phyloP scores from a whole-genome alignment of 169 alveolate species.

The Babesia ovata region DNA sequence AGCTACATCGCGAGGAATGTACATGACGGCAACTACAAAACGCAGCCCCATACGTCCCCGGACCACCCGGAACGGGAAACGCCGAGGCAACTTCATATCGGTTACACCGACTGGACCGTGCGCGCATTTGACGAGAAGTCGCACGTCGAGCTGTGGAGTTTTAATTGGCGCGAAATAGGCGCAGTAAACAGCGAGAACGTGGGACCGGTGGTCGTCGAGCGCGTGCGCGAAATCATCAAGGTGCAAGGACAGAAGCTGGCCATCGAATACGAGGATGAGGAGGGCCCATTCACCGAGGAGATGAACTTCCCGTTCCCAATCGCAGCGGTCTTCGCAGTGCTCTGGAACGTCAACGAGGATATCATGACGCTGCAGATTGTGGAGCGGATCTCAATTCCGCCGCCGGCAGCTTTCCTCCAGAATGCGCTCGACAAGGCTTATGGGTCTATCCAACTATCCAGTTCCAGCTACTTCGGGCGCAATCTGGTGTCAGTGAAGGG shows the following conservation, averaged over 20 bases:
- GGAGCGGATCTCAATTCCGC: conserved; percentile 55
- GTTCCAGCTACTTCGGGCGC: conserved; percentile 39
- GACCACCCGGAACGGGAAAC: not conserved
- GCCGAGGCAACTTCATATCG: conserved; percentile 53
- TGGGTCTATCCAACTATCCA: conserved; percentile 13
- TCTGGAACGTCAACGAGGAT: conserved; percentile 21
- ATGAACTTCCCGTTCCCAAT: conserved; percentile 60
- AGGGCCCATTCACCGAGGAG: not conserved
- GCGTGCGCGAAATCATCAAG: conserved; percentile 15
- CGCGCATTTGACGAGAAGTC: conserved; percentile 54
- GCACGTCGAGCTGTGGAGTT: conserved; percentile 64
- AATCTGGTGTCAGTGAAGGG: conserved; percentile 35
- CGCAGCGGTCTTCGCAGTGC: conserved; percentile 55
- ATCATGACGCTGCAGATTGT: conserved; percentile 55
- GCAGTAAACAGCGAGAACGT: conserved; percentile 42
- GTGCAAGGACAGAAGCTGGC: conserved; percentile 25
- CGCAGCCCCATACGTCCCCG: not conserved
- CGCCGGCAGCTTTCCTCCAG: conserved; percentile 56
- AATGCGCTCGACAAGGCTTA: conserved; percentile 9
- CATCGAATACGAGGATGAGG: conserved; percentile 2
- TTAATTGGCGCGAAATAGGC: conserved; percentile 68
- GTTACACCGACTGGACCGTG: conserved; percentile 65
- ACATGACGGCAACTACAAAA: not conserved
- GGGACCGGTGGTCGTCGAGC: conserved; percentile 13
- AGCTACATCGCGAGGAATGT: conserved; percentile 35